phyloP scores from a whole-genome alignment of 441 rosid species.

The Gossypium trilobum region DNA sequence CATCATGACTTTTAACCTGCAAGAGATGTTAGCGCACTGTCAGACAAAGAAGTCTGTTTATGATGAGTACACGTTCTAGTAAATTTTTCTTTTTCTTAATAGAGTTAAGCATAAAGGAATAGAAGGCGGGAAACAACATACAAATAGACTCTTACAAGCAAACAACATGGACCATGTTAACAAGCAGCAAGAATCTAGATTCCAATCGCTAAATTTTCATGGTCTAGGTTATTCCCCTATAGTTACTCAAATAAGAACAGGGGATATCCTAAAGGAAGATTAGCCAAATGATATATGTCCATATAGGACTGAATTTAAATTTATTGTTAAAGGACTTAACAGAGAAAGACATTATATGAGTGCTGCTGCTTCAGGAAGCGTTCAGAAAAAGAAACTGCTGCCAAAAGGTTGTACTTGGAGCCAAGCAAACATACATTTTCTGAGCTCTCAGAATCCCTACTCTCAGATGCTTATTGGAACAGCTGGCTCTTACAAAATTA shows the following conservation, averaged over 20 bases:
- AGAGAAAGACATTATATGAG: neutral
- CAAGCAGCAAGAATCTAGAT: neutral
- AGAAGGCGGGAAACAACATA: neutral
- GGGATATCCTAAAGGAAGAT: conserved; percentile 10
- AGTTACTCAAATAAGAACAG: conserved; percentile 2
- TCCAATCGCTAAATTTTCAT: neutral
- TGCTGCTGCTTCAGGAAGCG: neutral
- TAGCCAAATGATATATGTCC: neutral
- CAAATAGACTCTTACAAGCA: neutral
- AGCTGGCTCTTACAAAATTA: neutral
- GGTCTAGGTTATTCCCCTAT: neutral
- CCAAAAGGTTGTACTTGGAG: neutral
- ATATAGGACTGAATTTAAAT: neutral
- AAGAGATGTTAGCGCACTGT: conserved; percentile 29
- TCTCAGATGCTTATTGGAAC: neutral
- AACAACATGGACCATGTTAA: neutral
- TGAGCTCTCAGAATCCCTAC: neutral
- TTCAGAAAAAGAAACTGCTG: neutral
- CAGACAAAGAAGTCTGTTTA: conserved; percentile 21
- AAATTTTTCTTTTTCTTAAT: neutral
- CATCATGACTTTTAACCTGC: conserved; percentile 52
- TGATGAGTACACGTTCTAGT: conserved; percentile 4
- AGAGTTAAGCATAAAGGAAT: neutral
- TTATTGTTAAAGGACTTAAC: neutral
- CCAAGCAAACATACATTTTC: neutral